Conservation (phyloP, 371 early-diverging fungal species). For the Parasitella parasitica region DNA sequence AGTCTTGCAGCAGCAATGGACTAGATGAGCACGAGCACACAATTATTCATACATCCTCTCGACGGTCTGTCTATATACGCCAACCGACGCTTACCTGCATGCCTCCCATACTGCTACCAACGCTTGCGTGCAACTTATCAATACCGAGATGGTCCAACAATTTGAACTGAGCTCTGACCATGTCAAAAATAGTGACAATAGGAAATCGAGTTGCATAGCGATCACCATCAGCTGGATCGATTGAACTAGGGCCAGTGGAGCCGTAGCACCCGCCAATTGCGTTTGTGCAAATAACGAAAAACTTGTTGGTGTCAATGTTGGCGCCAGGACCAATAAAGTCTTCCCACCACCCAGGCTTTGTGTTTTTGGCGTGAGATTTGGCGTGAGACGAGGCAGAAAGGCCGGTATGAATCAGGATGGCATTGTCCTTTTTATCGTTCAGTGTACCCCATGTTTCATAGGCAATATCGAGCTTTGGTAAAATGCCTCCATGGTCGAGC, state of each 20-base stretch:
- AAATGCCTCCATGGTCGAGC: constrained; percentile 81
- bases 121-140: constrained; percentile 80
- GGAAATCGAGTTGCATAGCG: constrained; percentile 93
- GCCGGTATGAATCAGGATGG: constrained; percentile 85
- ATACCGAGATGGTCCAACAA: constrained; percentile 84
- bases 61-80: too few relatives aligned
- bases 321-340: constrained; percentile 89
- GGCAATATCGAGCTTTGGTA: constrained; percentile 75
- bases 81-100: constrained; percentile 67
- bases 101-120: constrained; percentile 95
- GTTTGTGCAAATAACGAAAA: constrained; percentile 87
- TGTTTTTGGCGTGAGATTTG: constrained; percentile 74
- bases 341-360: constrained; percentile 96
- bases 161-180: constrained; percentile 91
- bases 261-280: constrained; percentile 89
- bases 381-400: constrained; percentile 84
- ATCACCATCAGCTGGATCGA: constrained; percentile 69
- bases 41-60: neutral
- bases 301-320: constrained; percentile 83
- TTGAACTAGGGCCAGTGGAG: constrained; percentile 81
- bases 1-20: constrained; percentile 84
- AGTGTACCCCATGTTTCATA: constrained; percentile 87
- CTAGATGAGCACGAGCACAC: constrained; percentile 12
- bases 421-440: constrained; percentile 70
- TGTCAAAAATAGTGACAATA: constrained; percentile 90